Percentiles rank a stretch among this genome's conserved stretches.
Evolutionary conservation across 192 early-diverging fungal genomes (phyloP).

Genomic region (Diversispora eburnea): DNA sequence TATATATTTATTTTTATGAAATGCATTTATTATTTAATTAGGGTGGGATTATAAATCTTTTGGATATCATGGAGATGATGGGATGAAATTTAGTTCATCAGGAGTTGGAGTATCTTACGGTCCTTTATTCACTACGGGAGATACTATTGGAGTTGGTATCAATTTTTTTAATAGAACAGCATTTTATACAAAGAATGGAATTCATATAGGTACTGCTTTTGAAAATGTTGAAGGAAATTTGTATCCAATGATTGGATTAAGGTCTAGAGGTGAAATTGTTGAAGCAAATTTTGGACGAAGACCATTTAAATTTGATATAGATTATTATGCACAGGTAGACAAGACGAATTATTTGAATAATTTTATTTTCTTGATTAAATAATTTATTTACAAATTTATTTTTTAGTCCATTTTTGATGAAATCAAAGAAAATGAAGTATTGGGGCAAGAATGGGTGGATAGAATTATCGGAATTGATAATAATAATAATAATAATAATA

Average conservation of each 20-base stretch:
- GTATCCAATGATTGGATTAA: slow-evolving; percentile 61
- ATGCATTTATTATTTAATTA: slow-evolving; percentile 27
- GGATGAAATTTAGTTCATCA: slow-evolving; percentile 61
- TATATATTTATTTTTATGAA: too few relatives aligned
- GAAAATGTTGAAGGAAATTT: slow-evolving; percentile 30
- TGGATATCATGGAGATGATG: slow-evolving; percentile 93
- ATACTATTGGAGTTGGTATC: slow-evolving; percentile 83
- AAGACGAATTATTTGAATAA: too few relatives aligned
- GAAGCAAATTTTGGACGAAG: slow-evolving; percentile 60
- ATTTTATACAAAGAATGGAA: slow-evolving; percentile 88
- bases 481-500: too few relatives aligned
- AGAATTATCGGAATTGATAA: too few relatives aligned
- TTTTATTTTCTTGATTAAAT: too few relatives aligned
- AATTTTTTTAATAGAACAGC: slow-evolving; percentile 66
- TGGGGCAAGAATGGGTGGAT: too few relatives aligned
- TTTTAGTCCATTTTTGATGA: too few relatives aligned
- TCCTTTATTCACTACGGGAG: slow-evolving; percentile 78
- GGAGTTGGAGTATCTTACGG: slow-evolving; percentile 68
- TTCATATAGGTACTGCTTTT: slow-evolving; percentile 49
- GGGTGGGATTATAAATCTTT: slow-evolving; percentile 80
- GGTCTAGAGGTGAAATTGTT: slow-evolving; percentile 53
- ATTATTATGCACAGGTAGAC: slow-evolving; percentile 32
- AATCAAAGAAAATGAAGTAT: too few relatives aligned
- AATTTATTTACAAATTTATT: too few relatives aligned
- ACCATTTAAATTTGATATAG: slow-evolving; percentile 61